Conservation (phyloP, 1,284 basidiomycete species). For the Vanrija sp. region DNA sequence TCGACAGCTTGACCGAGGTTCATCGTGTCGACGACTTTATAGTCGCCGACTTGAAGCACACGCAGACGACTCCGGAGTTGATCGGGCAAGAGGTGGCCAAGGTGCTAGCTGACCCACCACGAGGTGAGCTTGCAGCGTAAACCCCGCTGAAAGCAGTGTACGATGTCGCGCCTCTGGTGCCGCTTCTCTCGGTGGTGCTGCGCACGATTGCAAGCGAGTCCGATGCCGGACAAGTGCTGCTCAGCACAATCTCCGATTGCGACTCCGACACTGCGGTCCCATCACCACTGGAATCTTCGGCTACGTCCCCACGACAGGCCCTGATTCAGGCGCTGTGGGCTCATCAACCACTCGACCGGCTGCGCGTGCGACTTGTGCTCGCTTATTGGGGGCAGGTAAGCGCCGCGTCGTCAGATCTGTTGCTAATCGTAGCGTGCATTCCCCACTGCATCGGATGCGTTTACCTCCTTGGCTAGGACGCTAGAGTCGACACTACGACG, state of each 20-base stretch:
- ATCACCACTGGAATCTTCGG: too few species aligned
- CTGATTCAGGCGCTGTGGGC: conserved; percentile 17
- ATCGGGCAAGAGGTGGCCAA: neutral
- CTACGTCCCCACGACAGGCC: neutral
- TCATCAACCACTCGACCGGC: conserved; percentile 7
- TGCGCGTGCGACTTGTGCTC: conserved; percentile 17
- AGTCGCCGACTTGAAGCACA: conserved; percentile 24
- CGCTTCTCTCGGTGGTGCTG: conserved; percentile 22
- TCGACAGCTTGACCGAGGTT: conserved; percentile 35
- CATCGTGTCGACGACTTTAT: conserved; percentile 25
- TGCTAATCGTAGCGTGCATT: conserved; percentile 4
- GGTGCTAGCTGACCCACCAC: neutral
- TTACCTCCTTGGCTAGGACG: neutral
- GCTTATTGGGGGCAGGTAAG: conserved; percentile 22
- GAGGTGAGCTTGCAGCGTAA: neutral
- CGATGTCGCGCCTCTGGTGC: conserved; percentile 15
- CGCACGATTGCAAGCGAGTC: conserved; percentile 8
- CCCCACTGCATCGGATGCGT: neutral
- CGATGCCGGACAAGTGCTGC: neutral
- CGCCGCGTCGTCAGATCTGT: too few species aligned
- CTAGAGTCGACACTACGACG: neutral
- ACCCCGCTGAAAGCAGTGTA: conserved; percentile 18
- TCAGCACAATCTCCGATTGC: neutral
- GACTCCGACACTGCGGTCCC: too few species aligned
- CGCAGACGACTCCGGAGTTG: neutral